Base-by-base conservation (phyloP, 495 filamentous ascomycete genomes). In the Clohesyomyces aquaticus region DNA sequence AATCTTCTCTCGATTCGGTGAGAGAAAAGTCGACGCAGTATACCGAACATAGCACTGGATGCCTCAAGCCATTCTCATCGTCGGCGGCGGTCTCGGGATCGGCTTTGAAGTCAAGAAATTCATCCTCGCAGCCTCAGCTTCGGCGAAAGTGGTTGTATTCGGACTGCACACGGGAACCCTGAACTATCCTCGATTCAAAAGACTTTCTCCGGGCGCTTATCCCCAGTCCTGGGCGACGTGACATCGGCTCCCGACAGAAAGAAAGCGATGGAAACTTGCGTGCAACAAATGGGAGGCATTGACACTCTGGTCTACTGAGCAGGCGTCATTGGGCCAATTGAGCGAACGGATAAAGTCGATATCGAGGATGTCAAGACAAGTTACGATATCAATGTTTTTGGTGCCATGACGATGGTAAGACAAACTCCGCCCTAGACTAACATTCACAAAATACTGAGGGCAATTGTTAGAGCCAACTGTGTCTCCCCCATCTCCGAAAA, bases 361-460 rank as follows among this genome's bases (percentile, higher is more conserved):
- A 49, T 59, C n/a, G 56, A 38, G 23, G 45, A 48, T 26, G 56
- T 59, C 6, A 59, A 59, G 56, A 49, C 21, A 16, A 26, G 38
- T 6, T 49, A 38, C 23, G 56, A 49, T 50, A 26, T 49, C 19
- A 59, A 59, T 35, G 56, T 59, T n/a, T 59, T 59, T 23, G 56
- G 56, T 8, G 16, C 32, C 2, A 59, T 59, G 43, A 23, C 41
- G 4, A 59, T 48, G 56, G 56, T 48, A 59, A 4, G 23, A 28
- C 14, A n/a, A n/a, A n/a, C n/a, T n/a, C n/a, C n/a, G n/a, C n/a
- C n/a, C n/a, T n/a, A n/a, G n/a, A n/a, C n/a, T n/a, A n/a, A n/a
- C n/a, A n/a, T n/a, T n/a, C n/a, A n/a, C n/a, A n/a, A n/a, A n/a
- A n/a, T n/a, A n/a, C n/a, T n/a, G n/a, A n/a, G n/a, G n/a, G n/a